Conservation (phyloP, 352 stramenopile species). For the Phytophthora kernoviae region DNA sequence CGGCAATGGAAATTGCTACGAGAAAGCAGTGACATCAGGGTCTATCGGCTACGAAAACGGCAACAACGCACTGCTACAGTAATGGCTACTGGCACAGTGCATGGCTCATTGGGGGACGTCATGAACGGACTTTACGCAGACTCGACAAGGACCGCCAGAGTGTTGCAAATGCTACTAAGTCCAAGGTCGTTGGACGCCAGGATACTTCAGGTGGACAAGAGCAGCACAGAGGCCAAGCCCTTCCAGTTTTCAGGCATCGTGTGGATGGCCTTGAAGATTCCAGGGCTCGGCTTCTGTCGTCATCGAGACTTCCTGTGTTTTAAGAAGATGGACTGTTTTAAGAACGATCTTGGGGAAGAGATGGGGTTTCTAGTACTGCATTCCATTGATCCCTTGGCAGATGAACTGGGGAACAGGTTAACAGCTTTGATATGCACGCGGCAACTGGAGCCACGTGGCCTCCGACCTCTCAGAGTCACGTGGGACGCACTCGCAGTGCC, state of each 20-base stretch:
- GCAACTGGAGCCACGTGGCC: constrained; percentile 33
- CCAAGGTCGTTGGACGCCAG: constrained; percentile 54
- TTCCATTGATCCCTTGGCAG: constrained; percentile 59
- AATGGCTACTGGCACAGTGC: constrained; percentile 63
- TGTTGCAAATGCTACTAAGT: constrained; percentile 69
- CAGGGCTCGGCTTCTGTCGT: constrained; percentile 57
- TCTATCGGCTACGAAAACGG: constrained; percentile 53
- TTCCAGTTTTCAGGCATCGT: constrained; percentile 81
- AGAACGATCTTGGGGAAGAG: constrained; percentile 65
- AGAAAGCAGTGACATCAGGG: constrained; percentile 63
- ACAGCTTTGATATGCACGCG: constrained; percentile 18
- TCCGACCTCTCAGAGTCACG: constrained; percentile 9
- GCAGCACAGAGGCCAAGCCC: constrained; percentile 55
- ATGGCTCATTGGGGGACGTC: constrained; percentile 66
- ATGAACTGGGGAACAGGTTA: constrained; percentile 26
- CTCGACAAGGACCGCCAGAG: constrained; percentile 64
- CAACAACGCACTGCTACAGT: constrained; percentile 54
- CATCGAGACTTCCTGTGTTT: constrained; percentile 79
- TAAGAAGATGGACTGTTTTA: constrained; percentile 75
- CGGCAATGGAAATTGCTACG: constrained; percentile 72
- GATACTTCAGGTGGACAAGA: constrained; percentile 75
- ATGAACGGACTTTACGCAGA: constrained; percentile 84
- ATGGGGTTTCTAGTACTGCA: constrained; percentile 74
- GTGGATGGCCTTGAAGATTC: constrained; percentile 66
- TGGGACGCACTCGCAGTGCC: constrained; percentile 20